A percentile compares a stretch with the other conserved stretches of the same genome.
These are phyloP conservation scores for Polyporus arcularius DNA, from an alignment of 768 basidiomycete genomes.

Conservation along the genomic window DNA sequence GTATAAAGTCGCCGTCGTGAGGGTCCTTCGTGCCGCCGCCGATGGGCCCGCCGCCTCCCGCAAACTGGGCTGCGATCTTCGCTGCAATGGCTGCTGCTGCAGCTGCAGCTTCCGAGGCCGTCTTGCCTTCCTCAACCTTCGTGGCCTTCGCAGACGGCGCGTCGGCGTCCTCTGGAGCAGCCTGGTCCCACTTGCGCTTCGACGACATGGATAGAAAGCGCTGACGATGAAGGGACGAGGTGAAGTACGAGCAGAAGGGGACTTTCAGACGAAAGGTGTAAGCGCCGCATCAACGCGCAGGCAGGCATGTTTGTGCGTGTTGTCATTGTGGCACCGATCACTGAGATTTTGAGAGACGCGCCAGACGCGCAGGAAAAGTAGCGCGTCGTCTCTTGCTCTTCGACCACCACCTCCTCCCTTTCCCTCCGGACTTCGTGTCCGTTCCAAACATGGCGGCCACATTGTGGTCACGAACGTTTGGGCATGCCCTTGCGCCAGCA, in stretches of 20 bases:
- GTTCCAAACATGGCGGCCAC: slow-evolving; percentile 14
- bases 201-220: slow-evolving; percentile 48
- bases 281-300: background rate
- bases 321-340: slow-evolving; percentile 9
- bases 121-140: slow-evolving; percentile 55
- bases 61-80: slow-evolving; percentile 90
- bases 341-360: slow-evolving; percentile 9
- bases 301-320: slow-evolving; percentile 5
- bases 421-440: slow-evolving; percentile 1
- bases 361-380: background rate
- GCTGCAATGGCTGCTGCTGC: slow-evolving; percentile 88
- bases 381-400: no score
- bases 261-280: background rate
- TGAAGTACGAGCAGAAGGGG: background rate
- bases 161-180: slow-evolving; percentile 51
- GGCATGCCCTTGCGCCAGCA: slow-evolving; percentile 2
- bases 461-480: slow-evolving; percentile 3
- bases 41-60: slow-evolving; percentile 38
- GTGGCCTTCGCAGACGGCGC: slow-evolving; percentile 40
- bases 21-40: slow-evolving; percentile 54
- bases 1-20: slow-evolving; percentile 78
- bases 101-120: slow-evolving; percentile 70
- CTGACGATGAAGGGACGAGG: background rate
- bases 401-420: background rate
- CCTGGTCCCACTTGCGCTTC: slow-evolving; percentile 82